phyloP scores from a whole-genome alignment of 2,329 filamentous ascomycete genomes.

The Colletotrichum sojae region DNA sequence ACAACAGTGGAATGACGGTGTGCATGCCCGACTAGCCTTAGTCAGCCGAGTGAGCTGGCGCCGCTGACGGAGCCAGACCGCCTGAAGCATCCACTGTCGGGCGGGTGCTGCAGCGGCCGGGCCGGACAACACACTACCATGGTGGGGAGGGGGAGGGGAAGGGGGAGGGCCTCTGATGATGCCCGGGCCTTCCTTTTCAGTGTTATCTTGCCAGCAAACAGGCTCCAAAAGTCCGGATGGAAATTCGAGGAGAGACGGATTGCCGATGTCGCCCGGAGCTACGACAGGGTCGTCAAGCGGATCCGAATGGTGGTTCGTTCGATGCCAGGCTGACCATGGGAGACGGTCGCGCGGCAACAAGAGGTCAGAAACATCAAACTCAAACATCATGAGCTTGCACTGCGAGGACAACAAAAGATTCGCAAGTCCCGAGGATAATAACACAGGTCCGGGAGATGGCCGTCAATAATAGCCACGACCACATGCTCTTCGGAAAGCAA shows the following conservation, averaged over 20 bases:
- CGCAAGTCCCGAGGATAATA: background rate
- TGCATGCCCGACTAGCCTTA: conserved; percentile 24
- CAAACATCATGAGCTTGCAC: background rate
- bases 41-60: conserved; percentile 24
- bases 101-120: background rate
- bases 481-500: background rate
- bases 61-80: conserved; percentile 33
- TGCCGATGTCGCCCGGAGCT: background rate
- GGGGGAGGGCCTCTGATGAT: background rate
- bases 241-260: background rate
- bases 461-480: background rate
- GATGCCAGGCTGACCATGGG: conserved; percentile 1
- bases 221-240: background rate
- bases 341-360: background rate
- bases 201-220: background rate
- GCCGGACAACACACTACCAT: background rate
- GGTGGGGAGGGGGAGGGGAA: too few species aligned
- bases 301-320: conserved; percentile 2
- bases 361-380: background rate
- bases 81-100: background rate
- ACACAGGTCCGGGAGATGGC: background rate
- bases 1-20: conserved; percentile 22
- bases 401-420: background rate
- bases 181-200: background rate
- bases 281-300: conserved; percentile 1